Evolutionary conservation across 306 rosid genomes (phyloP).

Genomic region (Prunus salicina): DNA sequence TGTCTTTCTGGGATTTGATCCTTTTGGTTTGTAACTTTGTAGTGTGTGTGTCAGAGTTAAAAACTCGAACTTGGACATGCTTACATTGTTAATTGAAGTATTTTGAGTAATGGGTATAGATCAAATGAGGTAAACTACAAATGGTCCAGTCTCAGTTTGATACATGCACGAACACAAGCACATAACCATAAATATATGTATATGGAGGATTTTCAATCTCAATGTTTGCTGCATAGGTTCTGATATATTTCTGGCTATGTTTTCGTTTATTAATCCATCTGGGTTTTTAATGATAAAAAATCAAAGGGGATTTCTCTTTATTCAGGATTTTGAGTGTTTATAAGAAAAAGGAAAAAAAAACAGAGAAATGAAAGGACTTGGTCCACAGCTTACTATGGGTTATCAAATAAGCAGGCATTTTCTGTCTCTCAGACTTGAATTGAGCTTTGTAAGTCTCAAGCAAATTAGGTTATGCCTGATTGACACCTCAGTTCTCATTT

Average conservation of each 20-base stretch:
- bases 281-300: background rate
- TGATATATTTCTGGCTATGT: background rate
- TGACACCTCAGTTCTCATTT: background rate
- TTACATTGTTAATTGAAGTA: constrained; percentile 15
- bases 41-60: background rate
- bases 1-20: background rate
- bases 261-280: background rate
- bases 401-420: too few relatives aligned
- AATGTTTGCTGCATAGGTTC: background rate
- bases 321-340: background rate
- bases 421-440: background rate
- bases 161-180: background rate
- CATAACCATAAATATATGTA: too few relatives aligned
- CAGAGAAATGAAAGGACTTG: too few relatives aligned
- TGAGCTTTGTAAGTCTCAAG: background rate
- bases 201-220: background rate
- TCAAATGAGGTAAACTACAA: background rate
- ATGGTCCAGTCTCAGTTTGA: background rate
- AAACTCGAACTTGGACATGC: background rate
- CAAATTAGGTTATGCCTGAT: background rate
- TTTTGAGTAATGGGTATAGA: constrained; percentile 14
- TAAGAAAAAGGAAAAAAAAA: background rate
- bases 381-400: too few relatives aligned
- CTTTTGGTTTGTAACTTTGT: constrained; percentile 19
- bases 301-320: background rate